Conservation (phyloP, 306 rosid species). For the Potentilla sterilis region DNA sequence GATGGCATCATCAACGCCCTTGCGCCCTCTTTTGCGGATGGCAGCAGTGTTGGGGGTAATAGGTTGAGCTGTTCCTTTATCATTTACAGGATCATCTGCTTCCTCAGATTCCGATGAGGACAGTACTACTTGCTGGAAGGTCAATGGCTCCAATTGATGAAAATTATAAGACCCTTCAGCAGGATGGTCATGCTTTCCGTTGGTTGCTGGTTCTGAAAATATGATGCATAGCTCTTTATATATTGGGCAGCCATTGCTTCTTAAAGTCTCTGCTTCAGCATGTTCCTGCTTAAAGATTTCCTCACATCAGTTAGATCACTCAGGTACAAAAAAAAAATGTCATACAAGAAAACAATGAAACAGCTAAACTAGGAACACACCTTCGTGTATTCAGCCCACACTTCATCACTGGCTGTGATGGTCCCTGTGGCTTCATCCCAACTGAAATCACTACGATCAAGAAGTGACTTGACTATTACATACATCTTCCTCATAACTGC, state of each 20-base stretch:
- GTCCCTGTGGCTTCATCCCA: slow-evolving; percentile 67
- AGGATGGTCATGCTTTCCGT: slow-evolving; percentile 45
- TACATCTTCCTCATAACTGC: slow-evolving; percentile 68
- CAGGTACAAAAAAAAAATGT: background rate
- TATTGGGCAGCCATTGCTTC: slow-evolving; percentile 58
- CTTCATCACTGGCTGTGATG: slow-evolving; percentile 50
- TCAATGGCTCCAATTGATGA: slow-evolving; percentile 35
- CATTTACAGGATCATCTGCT: slow-evolving; percentile 40
- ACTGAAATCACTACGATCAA: slow-evolving; percentile 46
- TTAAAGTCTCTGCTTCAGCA: slow-evolving; percentile 67
- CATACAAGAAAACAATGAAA: slow-evolving; percentile 19
- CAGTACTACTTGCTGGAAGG: slow-evolving; percentile 32
- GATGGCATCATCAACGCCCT: slow-evolving; percentile 57
- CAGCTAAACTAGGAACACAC: slow-evolving; percentile 38
- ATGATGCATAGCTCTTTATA: slow-evolving; percentile 64
- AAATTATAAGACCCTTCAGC: slow-evolving; percentile 36
- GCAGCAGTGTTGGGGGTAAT: slow-evolving; percentile 32
- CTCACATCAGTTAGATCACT: slow-evolving; percentile 16
- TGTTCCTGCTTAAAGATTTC: slow-evolving; percentile 49
- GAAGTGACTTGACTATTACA: slow-evolving; percentile 48
- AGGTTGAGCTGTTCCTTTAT: slow-evolving; percentile 39
- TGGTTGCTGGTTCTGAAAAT: slow-evolving; percentile 55
- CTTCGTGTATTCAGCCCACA: slow-evolving; percentile 58
- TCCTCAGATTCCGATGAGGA: slow-evolving; percentile 56
- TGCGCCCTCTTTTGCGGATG: slow-evolving; percentile 66